A percentile compares a stretch with the other conserved stretches of the same genome.
These are phyloP conservation scores for Hypocreales sp. DNA, from an alignment of 2,329 filamentous ascomycete genomes.

Conservation along the genomic window DNA sequence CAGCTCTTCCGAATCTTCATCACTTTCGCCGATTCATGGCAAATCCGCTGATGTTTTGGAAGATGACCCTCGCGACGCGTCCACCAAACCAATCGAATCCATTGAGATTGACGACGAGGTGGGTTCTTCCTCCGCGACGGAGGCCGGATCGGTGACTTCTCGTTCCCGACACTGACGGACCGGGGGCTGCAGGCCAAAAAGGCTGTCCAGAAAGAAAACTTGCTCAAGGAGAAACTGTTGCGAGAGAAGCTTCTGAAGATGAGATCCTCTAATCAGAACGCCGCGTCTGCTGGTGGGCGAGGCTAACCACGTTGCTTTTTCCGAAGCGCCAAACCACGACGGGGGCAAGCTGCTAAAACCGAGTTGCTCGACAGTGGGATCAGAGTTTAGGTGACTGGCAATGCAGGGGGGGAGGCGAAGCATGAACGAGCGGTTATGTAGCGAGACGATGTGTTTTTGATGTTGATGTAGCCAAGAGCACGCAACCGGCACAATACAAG, in stretches of 20 bases:
- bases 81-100: conserved; percentile 6
- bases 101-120: conserved; percentile 9
- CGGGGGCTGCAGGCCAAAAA: conserved; percentile 4
- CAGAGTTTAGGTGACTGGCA: too few species aligned
- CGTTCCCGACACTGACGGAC: conserved; percentile 4
- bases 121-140: conserved; percentile 6
- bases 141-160: conserved; percentile 1
- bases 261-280: conserved; percentile 15
- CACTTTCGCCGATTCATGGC: conserved; percentile 30
- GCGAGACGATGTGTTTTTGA: too few species aligned
- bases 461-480: too few species aligned
- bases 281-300: conserved; percentile 1
- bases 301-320: conserved; percentile 7
- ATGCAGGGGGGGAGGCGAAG: too few species aligned
- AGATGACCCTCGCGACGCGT: conserved; percentile 12
- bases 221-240: conserved; percentile 2
- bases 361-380: too few species aligned
- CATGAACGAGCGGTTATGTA: too few species aligned
- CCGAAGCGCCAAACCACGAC: too few species aligned
- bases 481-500: too few species aligned
- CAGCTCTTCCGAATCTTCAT: conserved; percentile 36
- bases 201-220: conserved; percentile 1
- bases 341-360: too few species aligned
- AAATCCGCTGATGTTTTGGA: conserved; percentile 40
- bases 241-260: conserved; percentile 2